Percentiles rank a stretch among this genome's conserved stretches.
Conservation (phyloP, 768 basidiomycete genomes). For the Neoboletus subvelutipes region DNA sequence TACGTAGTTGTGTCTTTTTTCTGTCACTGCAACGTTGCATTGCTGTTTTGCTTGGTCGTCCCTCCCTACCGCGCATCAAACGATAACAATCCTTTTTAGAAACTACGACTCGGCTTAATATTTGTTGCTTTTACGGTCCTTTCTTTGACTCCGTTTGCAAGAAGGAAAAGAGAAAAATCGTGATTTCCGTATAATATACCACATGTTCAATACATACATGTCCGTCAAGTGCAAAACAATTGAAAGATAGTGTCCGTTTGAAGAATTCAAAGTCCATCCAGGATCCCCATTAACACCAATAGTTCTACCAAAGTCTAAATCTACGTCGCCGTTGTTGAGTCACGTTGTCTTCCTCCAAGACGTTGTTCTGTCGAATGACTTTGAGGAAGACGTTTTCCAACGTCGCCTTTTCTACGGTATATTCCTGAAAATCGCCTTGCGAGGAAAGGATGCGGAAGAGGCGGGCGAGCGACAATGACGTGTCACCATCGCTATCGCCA, state of each 20-base stretch:
- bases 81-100: conserved; percentile 28
- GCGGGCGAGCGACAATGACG: conserved; percentile 47
- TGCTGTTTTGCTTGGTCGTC: conserved; percentile 28
- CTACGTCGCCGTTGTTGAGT: conserved; percentile 4
- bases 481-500: neutral
- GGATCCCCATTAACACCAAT: neutral
- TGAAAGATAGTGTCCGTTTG: neutral
- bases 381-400: conserved; percentile 74
- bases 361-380: conserved; percentile 62
- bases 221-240: neutral
- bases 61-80: conserved; percentile 18
- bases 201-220: neutral
- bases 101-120: conserved; percentile 23
- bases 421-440: conserved; percentile 57
- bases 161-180: conserved; percentile 8
- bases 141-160: neutral
- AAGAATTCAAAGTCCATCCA: neutral
- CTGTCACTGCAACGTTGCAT: conserved; percentile 32
- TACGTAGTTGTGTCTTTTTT: conserved; percentile 22
- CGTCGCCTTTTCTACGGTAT: conserved; percentile 68
- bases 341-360: conserved; percentile 45
- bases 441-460: conserved; percentile 57
- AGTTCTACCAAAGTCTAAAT: conserved; percentile 7
- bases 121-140: conserved; percentile 12
- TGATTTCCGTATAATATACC: conserved; percentile 5